Evolutionary conservation across 176 grass and related monocot genomes (phyloP), one percentile per base, ranked within the genome.

Genomic region (Bolboschoenus planiculmis): DNA sequence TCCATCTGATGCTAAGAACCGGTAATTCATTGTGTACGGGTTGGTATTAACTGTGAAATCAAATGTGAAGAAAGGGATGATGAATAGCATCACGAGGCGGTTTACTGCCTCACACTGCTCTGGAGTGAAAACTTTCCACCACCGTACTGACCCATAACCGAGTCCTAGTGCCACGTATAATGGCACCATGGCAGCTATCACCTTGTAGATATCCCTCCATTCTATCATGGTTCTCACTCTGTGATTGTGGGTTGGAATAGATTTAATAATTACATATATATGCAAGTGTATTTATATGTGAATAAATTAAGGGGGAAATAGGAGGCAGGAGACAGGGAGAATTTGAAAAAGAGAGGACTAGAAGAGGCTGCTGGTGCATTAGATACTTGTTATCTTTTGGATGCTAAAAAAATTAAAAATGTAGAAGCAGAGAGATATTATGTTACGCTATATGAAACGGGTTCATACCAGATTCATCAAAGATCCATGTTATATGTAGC

Each of bases 21-120:
- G 78, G 85, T 85, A 90, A 83, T 83, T 93, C 81, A 94, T 88
- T 20, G 90, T 64, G 87, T 84, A 94, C 34, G 95, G 92, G 79
- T 97, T 70, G 59, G 87, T 74, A 85, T 91, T 88, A 58, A 83
- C 1, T 11, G 90, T 90, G 88, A 97, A 97, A 61, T 93, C 90
- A 80, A 94, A 97, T 87, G 85, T 79, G 89, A 98, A 94, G 90
- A 95, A 98, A 70, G 95, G 95, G 4, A 98, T 36, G 82, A 87
- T 60, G 87, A 98, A 93, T 84, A 85, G 89, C 57, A 82, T 47
- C 1, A 95, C 95, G 33, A 98, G 83, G 21, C 92, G 83, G 89
- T 98, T 91, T 27, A 95, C 70, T 42, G 89, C 90, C 75, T 88
- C 88, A 81, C 90, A 91, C 75, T 98, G 92, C 34, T 98, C 90